Conservation (phyloP, 2,329 filamentous ascomycete species). For the Trichoderma sp. region DNA sequence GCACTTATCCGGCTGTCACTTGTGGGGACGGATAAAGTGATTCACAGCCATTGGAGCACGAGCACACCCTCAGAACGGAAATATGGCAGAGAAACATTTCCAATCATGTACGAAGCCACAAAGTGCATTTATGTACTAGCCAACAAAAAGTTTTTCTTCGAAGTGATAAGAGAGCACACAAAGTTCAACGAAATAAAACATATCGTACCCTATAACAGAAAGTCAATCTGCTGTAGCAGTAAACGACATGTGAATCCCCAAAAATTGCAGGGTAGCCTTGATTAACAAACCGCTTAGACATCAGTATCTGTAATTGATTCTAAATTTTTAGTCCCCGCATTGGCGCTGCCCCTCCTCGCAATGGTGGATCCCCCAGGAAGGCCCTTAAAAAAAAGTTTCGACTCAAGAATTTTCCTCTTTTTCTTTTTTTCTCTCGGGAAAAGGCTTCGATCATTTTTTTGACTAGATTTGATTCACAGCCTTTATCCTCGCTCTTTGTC, state of each 20-base stretch:
- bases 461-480: conserved; percentile 36
- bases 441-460: conserved; percentile 45
- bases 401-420: conserved; percentile 40
- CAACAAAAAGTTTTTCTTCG: neutral
- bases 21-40: neutral
- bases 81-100: neutral
- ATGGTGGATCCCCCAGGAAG: conserved; percentile 9
- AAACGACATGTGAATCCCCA: neutral
- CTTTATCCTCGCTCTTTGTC: conserved; percentile 44
- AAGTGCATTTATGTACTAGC: neutral
- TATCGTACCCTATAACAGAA: neutral
- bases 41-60: neutral
- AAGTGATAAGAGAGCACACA: neutral
- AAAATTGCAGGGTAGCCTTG: neutral
- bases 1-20: neutral
- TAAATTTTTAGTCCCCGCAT: neutral
- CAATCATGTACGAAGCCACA: neutral
- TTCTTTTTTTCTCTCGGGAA: conserved; percentile 54
- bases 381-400: conserved; percentile 43
- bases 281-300: neutral
- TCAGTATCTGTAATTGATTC: neutral
- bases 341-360: conserved; percentile 16
- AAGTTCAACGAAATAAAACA: neutral
- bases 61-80: neutral
- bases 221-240: neutral